Evolutionary conservation across 805 yeast genomes (phyloP).

Genomic region (Yarrowia bubula): DNA sequence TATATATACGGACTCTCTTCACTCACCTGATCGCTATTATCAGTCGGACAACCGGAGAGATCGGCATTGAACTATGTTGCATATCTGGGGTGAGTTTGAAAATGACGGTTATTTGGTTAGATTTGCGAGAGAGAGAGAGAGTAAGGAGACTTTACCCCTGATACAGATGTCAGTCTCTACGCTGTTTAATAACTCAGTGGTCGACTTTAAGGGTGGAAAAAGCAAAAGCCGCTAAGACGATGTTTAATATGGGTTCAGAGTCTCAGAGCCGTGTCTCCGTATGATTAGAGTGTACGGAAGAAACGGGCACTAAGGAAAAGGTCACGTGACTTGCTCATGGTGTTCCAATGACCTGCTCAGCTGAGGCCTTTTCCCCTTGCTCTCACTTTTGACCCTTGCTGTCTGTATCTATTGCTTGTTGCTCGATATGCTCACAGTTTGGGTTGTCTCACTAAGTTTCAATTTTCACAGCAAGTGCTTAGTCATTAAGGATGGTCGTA

Average conservation of each 20-base stretch:
- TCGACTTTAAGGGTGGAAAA: background rate
- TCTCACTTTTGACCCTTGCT: background rate
- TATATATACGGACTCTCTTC: too few species aligned
- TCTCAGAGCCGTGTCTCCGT: background rate
- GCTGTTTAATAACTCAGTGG: background rate
- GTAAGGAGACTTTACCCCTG: too few species aligned
- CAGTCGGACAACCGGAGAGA: conserved; percentile 11
- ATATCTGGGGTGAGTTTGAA: background rate
- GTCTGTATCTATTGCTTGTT: background rate
- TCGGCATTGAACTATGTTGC: background rate
- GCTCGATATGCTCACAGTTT: conserved; percentile 14
- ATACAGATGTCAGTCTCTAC: background rate
- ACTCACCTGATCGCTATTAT: background rate
- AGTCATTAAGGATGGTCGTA: background rate
- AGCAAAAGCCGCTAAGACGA: background rate
- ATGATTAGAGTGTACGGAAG: too few species aligned
- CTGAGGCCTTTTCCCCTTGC: too few species aligned
- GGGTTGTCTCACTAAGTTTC: conserved; percentile 2
- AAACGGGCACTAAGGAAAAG: too few species aligned
- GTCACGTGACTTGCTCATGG: background rate
- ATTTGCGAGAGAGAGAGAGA: background rate
- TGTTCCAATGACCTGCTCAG: background rate
- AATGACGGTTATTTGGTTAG: background rate
- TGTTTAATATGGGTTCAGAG: background rate
- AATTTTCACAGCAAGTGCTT: background rate